A percentile compares a stretch with the other conserved stretches of the same genome.
These are phyloP conservation scores for Corniculantispora saksenae DNA, from an alignment of 2,329 filamentous ascomycete species.

Conservation along the genomic window DNA sequence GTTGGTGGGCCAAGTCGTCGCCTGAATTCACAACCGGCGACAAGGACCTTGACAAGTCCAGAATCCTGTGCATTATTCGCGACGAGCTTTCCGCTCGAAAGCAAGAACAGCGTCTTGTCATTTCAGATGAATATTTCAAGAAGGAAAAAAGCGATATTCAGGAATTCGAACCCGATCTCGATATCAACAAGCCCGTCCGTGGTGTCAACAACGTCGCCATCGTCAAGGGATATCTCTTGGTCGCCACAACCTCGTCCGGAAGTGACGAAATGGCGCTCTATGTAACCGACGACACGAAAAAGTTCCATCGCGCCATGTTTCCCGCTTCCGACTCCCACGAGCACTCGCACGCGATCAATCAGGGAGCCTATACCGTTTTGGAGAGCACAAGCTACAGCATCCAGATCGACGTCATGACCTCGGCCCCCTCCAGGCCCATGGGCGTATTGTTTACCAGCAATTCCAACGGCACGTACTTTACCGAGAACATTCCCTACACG, in stretches of 20 bases:
- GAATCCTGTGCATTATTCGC: slow-evolving; percentile 78
- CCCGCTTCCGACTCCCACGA: slow-evolving; percentile 73
- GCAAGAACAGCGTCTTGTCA: slow-evolving; percentile 74
- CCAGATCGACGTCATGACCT: slow-evolving; percentile 88
- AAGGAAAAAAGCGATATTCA: slow-evolving; percentile 49
- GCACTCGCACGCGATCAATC: slow-evolving; percentile 68
- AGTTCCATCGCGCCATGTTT: slow-evolving; percentile 92
- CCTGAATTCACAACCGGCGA: slow-evolving; percentile 71
- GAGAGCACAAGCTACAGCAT: slow-evolving; percentile 98
- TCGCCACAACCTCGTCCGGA: slow-evolving; percentile 74
- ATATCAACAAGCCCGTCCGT: slow-evolving; percentile 70
- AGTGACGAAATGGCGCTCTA: slow-evolving; percentile 92
- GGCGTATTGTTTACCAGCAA: slow-evolving; percentile 94
- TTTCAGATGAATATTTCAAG: slow-evolving; percentile 83
- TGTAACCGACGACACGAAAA: slow-evolving; percentile 78
- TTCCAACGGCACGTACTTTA: slow-evolving; percentile 96
- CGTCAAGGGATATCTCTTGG: slow-evolving; percentile 85
- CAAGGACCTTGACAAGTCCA: slow-evolving; percentile 63
- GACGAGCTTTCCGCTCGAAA: slow-evolving; percentile 70
- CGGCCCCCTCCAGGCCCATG: slow-evolving; percentile 66
- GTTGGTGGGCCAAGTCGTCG: slow-evolving; percentile 83
- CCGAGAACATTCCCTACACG: slow-evolving; percentile 85
- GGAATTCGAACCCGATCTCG: slow-evolving; percentile 75
- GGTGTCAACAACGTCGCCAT: slow-evolving; percentile 80
- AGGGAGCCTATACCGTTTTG: slow-evolving; percentile 88